Conservation (phyloP, 202 grass and related monocot species). For the Carex arenaria region DNA sequence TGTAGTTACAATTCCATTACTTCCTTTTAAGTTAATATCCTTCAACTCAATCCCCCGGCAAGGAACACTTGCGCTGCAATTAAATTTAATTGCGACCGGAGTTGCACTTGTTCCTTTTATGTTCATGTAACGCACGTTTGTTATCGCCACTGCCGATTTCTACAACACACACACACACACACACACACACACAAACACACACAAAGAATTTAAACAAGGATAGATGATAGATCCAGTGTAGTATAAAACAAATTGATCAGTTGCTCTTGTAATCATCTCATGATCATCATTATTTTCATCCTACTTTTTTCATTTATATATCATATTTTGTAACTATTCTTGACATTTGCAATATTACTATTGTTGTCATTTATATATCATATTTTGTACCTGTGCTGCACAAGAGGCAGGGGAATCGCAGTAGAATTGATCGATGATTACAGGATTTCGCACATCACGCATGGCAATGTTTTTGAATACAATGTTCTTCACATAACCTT, state of each 20-base stretch:
- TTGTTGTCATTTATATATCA: no score
- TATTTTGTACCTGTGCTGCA: conserved; percentile 22
- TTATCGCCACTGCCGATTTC: conserved; percentile 28
- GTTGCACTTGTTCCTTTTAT: conserved; percentile 31
- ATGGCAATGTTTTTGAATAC: conserved; percentile 30
- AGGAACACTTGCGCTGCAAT: conserved; percentile 32
- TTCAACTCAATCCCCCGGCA: conserved; percentile 12
- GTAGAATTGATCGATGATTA: conserved; percentile 41
- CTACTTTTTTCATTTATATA: neutral
- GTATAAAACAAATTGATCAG: neutral
- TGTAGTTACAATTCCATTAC: neutral
- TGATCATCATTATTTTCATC: neutral
- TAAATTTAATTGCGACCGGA: conserved; percentile 19
- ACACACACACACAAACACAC: neutral
- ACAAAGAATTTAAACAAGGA: neutral
- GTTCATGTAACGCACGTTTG: conserved; percentile 21
- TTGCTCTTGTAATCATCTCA: neutral
- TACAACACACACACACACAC: conserved; percentile 5
- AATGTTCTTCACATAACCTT: conserved; percentile 31
- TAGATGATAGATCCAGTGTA: neutral
- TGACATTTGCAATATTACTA: no score
- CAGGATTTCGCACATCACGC: conserved; percentile 29
- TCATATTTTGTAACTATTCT: neutral
- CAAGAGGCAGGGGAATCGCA: conserved; percentile 29
- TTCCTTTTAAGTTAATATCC: conserved; percentile 14